Conservation (phyloP, 306 rosid genomes). For the Oemleria cerasiformis region DNA sequence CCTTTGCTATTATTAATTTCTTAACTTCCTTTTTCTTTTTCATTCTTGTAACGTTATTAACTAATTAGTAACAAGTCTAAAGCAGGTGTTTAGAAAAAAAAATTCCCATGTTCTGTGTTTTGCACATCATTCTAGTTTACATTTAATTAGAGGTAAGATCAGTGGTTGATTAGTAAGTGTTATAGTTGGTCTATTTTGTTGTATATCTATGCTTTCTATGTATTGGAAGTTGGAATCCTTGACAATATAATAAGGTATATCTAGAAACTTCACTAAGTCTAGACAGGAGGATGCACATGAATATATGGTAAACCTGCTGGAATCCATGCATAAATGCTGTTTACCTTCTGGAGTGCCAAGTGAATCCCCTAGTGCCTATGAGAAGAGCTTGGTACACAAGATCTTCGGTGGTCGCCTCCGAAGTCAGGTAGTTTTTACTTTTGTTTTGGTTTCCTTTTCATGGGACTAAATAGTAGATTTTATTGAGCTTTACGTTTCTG, state of each 20-base stretch:
- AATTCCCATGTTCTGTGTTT: background rate
- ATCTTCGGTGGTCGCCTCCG: constrained; percentile 93
- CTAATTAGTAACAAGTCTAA: background rate
- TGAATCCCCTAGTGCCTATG: constrained; percentile 92
- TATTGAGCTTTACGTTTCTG: constrained; percentile 3
- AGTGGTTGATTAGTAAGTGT: constrained; percentile 9
- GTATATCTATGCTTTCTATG: background rate
- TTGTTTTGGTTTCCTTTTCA: background rate
- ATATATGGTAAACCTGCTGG: constrained; percentile 98
- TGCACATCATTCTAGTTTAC: background rate
- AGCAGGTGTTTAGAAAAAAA: background rate
- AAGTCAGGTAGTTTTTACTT: constrained; percentile 65
- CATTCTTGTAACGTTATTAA: no score
- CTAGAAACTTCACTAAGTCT: constrained; percentile 74
- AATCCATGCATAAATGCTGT: constrained; percentile 97
- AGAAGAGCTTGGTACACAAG: constrained; percentile 93
- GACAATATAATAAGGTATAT: constrained; percentile 68
- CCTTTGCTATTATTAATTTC: background rate
- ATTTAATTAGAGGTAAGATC: background rate
- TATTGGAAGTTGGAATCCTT: constrained; percentile 41
- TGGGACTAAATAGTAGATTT: background rate
- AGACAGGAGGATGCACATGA: constrained; percentile 99
- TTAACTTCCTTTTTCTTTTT: background rate
- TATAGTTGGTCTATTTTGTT: background rate
- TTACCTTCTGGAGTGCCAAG: constrained; percentile 90